A percentile compares a stretch with the other conserved stretches of the same genome.
phyloP scores from a whole-genome alignment of 2,329 filamentous ascomycete species.

The Bipolaris oryzae region DNA sequence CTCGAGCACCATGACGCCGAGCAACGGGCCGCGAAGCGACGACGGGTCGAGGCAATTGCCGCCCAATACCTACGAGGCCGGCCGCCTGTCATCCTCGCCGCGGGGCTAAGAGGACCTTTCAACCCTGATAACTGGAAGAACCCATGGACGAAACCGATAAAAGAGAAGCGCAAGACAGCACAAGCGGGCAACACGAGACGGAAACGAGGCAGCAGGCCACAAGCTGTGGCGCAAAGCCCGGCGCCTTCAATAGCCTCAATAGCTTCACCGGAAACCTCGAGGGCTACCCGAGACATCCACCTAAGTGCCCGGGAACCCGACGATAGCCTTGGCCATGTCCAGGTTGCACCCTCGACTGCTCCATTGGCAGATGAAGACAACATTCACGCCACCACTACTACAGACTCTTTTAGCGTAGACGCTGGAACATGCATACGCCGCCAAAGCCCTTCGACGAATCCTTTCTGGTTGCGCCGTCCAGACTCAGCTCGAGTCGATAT shows the following conservation, averaged over 20 bases:
- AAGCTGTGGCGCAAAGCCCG: neutral
- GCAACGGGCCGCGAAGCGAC: conserved; percentile 57
- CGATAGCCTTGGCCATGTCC: conserved; percentile 18
- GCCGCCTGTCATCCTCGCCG: conserved; percentile 64
- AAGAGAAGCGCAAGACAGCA: neutral
- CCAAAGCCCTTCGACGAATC: conserved; percentile 22
- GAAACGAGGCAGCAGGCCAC: neutral
- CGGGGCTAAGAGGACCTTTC: conserved; percentile 68
- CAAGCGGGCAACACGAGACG: neutral
- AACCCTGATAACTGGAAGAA: conserved; percentile 44
- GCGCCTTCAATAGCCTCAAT: conserved; percentile 5
- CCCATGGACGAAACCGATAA: conserved; percentile 36
- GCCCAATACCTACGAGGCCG: conserved; percentile 63
- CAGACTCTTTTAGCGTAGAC: conserved; percentile 28
- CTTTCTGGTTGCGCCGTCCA: conserved; percentile 35
- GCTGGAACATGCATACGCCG: conserved; percentile 17
- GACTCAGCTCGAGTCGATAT: conserved; percentile 11
- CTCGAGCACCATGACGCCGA: conserved; percentile 63
- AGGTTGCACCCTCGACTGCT: conserved; percentile 26
- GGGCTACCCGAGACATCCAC: conserved; percentile 15
- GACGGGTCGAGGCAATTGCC: conserved; percentile 65
- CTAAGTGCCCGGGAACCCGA: conserved; percentile 10
- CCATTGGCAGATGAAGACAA: conserved; percentile 18
- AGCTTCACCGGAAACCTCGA: conserved; percentile 28
- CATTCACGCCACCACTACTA: conserved; percentile 8